Evolutionary conservation across 163 green algal genomes (phyloP), one percentile per base, ranked within the genome.

Genomic region (Prototheca wickerhamii): DNA sequence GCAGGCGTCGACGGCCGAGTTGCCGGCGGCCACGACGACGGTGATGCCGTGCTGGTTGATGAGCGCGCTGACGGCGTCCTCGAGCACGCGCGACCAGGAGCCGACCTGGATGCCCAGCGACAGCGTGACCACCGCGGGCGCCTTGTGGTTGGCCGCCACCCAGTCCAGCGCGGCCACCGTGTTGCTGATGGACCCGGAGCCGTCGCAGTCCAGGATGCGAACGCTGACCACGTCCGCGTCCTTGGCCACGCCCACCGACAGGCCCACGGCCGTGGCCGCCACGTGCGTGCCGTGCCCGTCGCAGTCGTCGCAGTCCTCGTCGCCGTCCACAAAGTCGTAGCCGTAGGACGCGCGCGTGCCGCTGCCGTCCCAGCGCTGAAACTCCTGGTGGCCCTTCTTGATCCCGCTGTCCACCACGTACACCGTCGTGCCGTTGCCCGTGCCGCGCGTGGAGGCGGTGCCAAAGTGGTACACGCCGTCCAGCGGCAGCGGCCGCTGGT

Each of bases 211-310:
- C 64, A 95, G 77, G 52, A 95, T 88, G 30, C 78, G 74, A 35
- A 95, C 78, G 7, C 65, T 77, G 28, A 95, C 80, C 34, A 95
- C 64, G 0, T 66, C 54, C 2, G 88, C 86, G 28, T 78, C 76
- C 50, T 89, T 91, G n/a, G 88, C 88, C 6, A 95, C 77, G 4
- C 88, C 88, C 40, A 90, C 82, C 26, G 60, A 12, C 31, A 84
- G 72, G 4, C 88, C 88, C 10, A 84, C 73, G 43, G 86, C 88
- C 17, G 76, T 89, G 35, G 72, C 84, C 0, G 81, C 78, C 2
- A 94, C 85, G 68, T 92, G 83, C 2, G 82, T 93, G 42, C 86
- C 88, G 60, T 95, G 88, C 3, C 88, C 87, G 61, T 95, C 85
- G 65, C 88, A 95, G 67, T 95, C 87, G 10, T 60, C 35, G 4